Base-by-base conservation (phyloP, 805 yeast species). In the Cyberlindnera suaveolens region DNA sequence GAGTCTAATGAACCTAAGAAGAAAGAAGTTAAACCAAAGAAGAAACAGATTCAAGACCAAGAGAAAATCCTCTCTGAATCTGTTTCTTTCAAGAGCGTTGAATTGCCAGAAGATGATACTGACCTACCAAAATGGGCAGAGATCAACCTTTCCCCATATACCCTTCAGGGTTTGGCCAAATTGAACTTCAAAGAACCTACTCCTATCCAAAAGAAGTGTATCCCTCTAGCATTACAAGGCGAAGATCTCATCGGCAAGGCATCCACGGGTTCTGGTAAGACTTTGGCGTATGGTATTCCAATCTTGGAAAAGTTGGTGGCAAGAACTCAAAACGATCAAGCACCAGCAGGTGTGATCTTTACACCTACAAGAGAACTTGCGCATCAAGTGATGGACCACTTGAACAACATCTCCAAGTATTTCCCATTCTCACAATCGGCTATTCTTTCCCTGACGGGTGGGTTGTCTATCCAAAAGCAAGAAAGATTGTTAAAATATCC, bases 361-460 rank as follows among this genome's bases (percentile, higher is more conserved):
- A 84, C 96, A 0, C 99, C 99, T 29, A 93, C 99, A 0, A 77
- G 99, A 71, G 99, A 93, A 62, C 73, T 93, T 55, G 98, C 96
- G 0, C 91, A 85, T 51, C 99, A 93, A 66, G 96, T 93, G 39
- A 79, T 81, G 34, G 78, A 82, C 47, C 98, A 93, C 66, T 61
- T 93, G 49, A 75, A 77, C 51, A 63, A 62, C 27, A 53, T 84
- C 31, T 64, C 82, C 43, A 73, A 67, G 49, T 74, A 53, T 52
- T 73, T 75, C 50, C 83, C 78, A 15, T 69, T 73, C 44, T 60
- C 74, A 3, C 68, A 71, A 8, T 68, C 74, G 43, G 75, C 88
- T 0, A 76, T 91, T 39, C 73, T 88, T 10, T 75, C 90, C 35
- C 67, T 93, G 34, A 93, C 99, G 6, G 99, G 99, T 48, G 99